Base-by-base conservation (phyloP, 805 yeast species). In the Candida sithepensis region DNA sequence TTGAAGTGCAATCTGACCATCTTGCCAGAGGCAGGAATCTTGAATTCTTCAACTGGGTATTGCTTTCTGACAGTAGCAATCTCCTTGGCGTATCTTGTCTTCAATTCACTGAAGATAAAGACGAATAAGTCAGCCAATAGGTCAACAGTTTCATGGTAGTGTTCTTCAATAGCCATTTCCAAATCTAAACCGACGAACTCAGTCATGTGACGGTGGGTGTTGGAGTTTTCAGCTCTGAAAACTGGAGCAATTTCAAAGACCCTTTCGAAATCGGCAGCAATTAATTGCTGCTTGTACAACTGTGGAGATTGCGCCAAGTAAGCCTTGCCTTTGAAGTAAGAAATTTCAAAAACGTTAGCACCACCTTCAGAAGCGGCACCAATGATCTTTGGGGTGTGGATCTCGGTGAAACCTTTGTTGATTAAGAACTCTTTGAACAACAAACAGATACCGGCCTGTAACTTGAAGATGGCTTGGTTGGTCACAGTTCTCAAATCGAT, bases 341-440 rank as follows among this genome's bases (percentile, higher is more conserved):
- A 75, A 50, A 94, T 86, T 71, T 90, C 95, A 71, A 94, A 94
- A 42, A 94, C 98, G 68, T 89, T 92, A 49, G 98, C 81, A 57
- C 99, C 99, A 70, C 98, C 97, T 76, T 94, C 99, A 52, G 96
- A 86, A 37, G 99, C 87, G 37, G 98, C 89, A 58, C 95, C 96
- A 63, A 92, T 79, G 59, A 94, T 75, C 73, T 94, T 94, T 53
- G 99, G 99, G 12, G 97, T 85, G 72, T 94, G 99, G 58, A 90
- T 84, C 74, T 95, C 99, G 33, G 84, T 81, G 72, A 94, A 94
- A 23, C 79, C 79, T 58, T 73, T 79, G 42, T 68, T 69, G 51
- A 70, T 65, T 61, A 94, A 75, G 66, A 85, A 94, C 73, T 94
- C 98, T 67, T 96, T 82, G 79, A 94, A 94, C 63, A 95, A 73